Evolutionary conservation across 257 asterid genomes (phyloP), one percentile per base, ranked within the genome.

Genomic region (Solanum habrochaites): DNA sequence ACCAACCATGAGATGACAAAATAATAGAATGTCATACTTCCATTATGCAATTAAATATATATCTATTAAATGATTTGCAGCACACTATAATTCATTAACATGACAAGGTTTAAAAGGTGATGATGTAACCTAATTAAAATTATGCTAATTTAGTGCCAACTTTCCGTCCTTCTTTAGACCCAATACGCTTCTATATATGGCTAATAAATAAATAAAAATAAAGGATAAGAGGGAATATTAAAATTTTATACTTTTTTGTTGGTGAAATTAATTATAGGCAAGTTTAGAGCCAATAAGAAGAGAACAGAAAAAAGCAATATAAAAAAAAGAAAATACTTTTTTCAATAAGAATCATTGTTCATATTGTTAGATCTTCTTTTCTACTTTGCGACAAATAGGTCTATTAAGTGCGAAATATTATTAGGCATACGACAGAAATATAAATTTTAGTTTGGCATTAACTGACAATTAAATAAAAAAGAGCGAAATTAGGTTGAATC

Each of bases 31-130:
- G 84, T 78, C 84, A 78, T 12, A 4, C 66, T 78, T 78, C 27
- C 84, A 78, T 45, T 45, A 45, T 27, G 66, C 64, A 77, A 73
- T 45, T 78, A 75, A 82, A 23, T 25, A 7, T 49, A 78, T 15
- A 16, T 90, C 43, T 67, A 88, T 64, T 87, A 82, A 64, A 52
- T 52, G 35, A 86, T 56, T 86, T 31, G 75, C 35, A 74, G 88
- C 64, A 78, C 83, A 45, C 27, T 6, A 25, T 45, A 16, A 8
- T 37, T 45, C 25, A 78, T 78, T 43, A 78, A 45, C n/a, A 43
- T 78, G 64, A 78, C 5, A 5, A 47, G 69, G 58, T 67, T 27
- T 29, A 27, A 49, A 29, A 29, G 69, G 43, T 9, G 85, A 6
- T 47, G 69, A 49, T 49, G 67, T 81, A 16, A 47, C 69, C 69